These are phyloP conservation scores for Solanum hybrid DNA, from an alignment of 305 asterid genomes.

Conservation along the genomic window DNA sequence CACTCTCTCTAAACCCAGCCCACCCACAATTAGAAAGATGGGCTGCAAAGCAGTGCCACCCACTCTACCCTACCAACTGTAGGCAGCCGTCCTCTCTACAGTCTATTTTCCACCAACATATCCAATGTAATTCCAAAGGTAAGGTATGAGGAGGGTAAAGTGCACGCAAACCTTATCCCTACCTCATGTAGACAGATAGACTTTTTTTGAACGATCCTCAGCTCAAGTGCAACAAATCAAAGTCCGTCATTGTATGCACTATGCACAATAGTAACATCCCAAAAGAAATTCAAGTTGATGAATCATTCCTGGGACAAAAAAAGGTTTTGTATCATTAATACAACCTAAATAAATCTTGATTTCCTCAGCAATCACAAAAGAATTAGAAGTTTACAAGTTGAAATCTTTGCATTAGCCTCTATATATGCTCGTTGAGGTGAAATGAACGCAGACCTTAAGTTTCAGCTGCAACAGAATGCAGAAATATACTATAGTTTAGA, in stretches of 20 bases:
- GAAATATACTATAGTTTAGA: not conserved
- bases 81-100: not conserved
- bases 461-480: not conserved
- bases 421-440: not conserved
- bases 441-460: not conserved
- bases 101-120: not conserved
- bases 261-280: not conserved
- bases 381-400: not conserved
- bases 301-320: not conserved
- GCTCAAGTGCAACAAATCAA: not conserved
- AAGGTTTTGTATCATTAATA: not conserved
- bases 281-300: not conserved
- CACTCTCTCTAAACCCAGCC: not conserved
- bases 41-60: not conserved
- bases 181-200: not conserved
- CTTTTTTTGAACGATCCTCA: not conserved
- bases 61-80: not conserved
- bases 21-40: not conserved
- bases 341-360: not conserved
- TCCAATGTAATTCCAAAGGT: not conserved
- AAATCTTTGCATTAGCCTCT: not conserved
- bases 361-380: not conserved
- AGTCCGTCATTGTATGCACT: not conserved
- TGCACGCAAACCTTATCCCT: not conserved
- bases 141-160: not conserved